Conservation (phyloP, 768 basidiomycete genomes). For the Infundibulicybe gibba region DNA sequence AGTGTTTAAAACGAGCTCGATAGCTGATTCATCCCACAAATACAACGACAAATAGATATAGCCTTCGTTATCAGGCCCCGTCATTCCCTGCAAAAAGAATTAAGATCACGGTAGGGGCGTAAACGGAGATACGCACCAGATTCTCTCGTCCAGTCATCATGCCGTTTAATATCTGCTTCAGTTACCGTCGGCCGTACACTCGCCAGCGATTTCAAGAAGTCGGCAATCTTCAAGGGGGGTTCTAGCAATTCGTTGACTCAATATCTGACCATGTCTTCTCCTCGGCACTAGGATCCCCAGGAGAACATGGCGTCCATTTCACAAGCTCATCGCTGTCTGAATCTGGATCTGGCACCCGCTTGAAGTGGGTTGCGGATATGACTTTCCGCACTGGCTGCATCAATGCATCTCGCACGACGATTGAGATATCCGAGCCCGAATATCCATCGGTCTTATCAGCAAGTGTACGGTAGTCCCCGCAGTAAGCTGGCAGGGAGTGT, state of each 20-base stretch:
- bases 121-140: constrained; percentile 50
- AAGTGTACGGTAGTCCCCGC: constrained; percentile 72
- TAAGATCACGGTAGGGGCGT: neutral
- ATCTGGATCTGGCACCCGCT: constrained; percentile 38
- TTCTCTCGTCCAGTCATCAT: constrained; percentile 83
- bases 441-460: constrained; percentile 91
- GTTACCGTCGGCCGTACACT: constrained; percentile 86
- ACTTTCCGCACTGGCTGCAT: constrained; percentile 99
- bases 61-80: constrained; percentile 22
- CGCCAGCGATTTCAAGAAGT: constrained; percentile 80
- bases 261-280: constrained; percentile 92
- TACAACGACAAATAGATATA: constrained; percentile 5
- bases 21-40: neutral
- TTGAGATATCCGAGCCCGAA: constrained; percentile 93
- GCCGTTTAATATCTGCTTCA: constrained; percentile 78
- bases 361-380: constrained; percentile 93
- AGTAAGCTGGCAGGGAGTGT: constrained; percentile 84
- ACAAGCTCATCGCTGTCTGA: constrained; percentile 17
- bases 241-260: constrained; percentile 85
- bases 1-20: too few relatives aligned
- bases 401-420: constrained; percentile 91
- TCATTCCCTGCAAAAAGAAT: constrained; percentile 21
- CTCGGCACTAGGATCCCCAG: constrained; percentile 79
- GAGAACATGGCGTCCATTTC: constrained; percentile 96
- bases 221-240: constrained; percentile 71